Evolutionary conservation across 1,284 basidiomycete genomes (phyloP).

Genomic region (Schizophyllum amplum): DNA sequence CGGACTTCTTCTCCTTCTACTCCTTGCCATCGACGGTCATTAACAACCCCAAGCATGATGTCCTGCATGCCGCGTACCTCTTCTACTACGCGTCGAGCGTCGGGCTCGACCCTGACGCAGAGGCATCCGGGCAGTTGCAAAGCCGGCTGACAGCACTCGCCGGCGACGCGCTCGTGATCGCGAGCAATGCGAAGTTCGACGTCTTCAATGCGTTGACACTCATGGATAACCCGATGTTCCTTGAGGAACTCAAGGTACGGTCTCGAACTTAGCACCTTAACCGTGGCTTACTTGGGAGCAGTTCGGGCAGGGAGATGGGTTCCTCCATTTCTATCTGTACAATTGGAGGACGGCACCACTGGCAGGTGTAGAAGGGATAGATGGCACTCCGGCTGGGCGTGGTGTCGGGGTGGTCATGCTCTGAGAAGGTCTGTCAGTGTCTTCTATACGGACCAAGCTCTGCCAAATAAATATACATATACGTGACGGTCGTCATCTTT

Average conservation of each 20-base stretch:
- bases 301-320: conserved; percentile 89
- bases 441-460: background rate
- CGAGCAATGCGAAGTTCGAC: conserved; percentile 83
- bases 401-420: conserved; percentile 82
- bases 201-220: conserved; percentile 94
- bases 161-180: conserved; percentile 72
- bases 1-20: conserved; percentile 97
- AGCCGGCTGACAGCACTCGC: conserved; percentile 68
- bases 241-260: conserved; percentile 75
- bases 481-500: too few relatives aligned
- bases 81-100: conserved; percentile 82
- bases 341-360: conserved; percentile 84
- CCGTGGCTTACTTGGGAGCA: conserved; percentile 25
- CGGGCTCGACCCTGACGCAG: conserved; percentile 50
- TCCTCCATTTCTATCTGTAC: conserved; percentile 88
- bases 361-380: conserved; percentile 54
- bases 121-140: conserved; percentile 57
- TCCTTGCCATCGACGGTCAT: conserved; percentile 91
- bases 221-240: conserved; percentile 86
- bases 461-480: too few relatives aligned
- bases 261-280: conserved; percentile 7
- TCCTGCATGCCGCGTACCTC: conserved; percentile 86
- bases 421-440: conserved; percentile 15
- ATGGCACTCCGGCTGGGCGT: conserved; percentile 47
- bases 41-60: conserved; percentile 48